Conservation (phyloP, 345 rosid species). For the Triadica sebifera region DNA sequence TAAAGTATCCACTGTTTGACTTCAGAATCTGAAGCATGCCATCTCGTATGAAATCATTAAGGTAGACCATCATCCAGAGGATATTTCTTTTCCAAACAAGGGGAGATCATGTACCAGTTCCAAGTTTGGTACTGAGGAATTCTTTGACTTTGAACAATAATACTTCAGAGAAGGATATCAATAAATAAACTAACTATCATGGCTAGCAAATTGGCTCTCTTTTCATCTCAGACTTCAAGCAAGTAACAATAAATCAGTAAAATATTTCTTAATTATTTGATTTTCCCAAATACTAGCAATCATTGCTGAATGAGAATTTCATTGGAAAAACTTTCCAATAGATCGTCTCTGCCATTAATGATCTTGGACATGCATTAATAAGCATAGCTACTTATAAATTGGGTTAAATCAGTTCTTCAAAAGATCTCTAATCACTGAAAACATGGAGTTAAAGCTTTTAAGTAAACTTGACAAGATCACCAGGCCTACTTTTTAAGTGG, state of each 20-base stretch:
- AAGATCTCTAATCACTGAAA: not conserved
- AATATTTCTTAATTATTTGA: not conserved
- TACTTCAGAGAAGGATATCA: too few species aligned
- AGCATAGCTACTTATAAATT: too few species aligned
- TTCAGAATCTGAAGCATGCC: not conserved
- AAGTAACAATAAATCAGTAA: not conserved
- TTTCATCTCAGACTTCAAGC: too few species aligned
- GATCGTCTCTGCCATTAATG: too few species aligned
- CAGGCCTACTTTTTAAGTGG: not conserved
- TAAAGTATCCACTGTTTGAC: not conserved
- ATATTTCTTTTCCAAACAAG: not conserved
- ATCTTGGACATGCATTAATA: too few species aligned
- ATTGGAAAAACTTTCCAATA: not conserved
- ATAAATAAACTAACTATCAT: too few species aligned
- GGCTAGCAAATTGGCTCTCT: too few species aligned
- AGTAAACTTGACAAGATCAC: not conserved
- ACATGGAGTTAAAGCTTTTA: not conserved
- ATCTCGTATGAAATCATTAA: not conserved
- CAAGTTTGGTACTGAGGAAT: not conserved
- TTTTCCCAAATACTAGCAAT: not conserved
- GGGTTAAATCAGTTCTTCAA: not conserved
- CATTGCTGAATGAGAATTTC: not conserved
- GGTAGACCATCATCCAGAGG: not conserved
- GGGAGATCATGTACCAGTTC: not conserved
- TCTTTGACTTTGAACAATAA: too few species aligned